Conservation (phyloP, 78 protist genomes). For the Dictyostelium discoideum region dicty_2.7 NC_007089.4:2795001-2795500, state of each 20-base stretch:
- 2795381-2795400: not conserved
- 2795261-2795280: no score
- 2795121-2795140: not conserved
- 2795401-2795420: not conserved
- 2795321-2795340: no score
- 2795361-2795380: no score
- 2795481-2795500: not conserved
- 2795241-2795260: no score
- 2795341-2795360: not conserved
- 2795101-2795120: not conserved
- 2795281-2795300: no score
- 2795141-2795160: no score
- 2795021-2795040: not conserved
- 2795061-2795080: conserved; percentile 23
- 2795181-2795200: not conserved
- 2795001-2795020: not conserved
- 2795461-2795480: not conserved
- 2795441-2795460: no score
- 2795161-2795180: no score
- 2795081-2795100: not conserved
- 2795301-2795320: no score
- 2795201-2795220: not conserved
- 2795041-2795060: not conserved
- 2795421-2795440: no score
- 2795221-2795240: not conserved